A percentile compares a stretch with the other conserved stretches of the same genome.
phyloP scores from a whole-genome alignment of 768 basidiomycete genomes.

The Lactarius sanguifluus region DNA sequence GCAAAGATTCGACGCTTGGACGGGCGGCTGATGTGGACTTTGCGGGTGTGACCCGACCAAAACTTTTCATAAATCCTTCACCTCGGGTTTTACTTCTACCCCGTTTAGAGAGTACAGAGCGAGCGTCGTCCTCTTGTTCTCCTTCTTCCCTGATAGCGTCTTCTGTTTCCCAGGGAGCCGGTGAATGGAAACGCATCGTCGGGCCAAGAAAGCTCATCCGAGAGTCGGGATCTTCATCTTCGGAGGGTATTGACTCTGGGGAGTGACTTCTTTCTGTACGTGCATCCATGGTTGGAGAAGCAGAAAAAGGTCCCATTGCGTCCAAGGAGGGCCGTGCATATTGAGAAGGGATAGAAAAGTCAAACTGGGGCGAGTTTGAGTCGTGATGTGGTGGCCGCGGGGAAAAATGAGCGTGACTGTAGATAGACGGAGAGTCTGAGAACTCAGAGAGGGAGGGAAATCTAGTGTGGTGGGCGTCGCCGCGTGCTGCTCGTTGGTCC shows the following conservation, averaged over 20 bases:
- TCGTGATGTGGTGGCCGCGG: conserved; percentile 42
- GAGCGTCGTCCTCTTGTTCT: conserved; percentile 43
- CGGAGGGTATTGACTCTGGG: conserved; percentile 35
- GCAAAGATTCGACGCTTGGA: conserved; percentile 64
- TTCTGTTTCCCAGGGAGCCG: conserved; percentile 78
- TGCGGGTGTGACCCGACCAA: conserved; percentile 38
- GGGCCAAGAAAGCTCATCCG: conserved; percentile 78
- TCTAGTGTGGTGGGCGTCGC: conserved; percentile 46
- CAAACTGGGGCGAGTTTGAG: conserved; percentile 34
- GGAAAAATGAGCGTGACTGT: conserved; percentile 60
- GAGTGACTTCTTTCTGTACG: conserved; percentile 31
- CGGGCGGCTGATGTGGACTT: conserved; percentile 44
- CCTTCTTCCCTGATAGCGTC: conserved; percentile 48
- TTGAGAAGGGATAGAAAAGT: conserved; percentile 33
- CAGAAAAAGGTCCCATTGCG: conserved; percentile 29
- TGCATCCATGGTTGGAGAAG: conserved; percentile 33
- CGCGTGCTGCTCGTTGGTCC: conserved; percentile 53
- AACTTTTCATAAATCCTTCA: conserved; percentile 45
- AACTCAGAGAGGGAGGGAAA: conserved; percentile 57
- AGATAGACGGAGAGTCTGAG: conserved; percentile 68
- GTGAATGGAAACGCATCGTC: conserved; percentile 78
- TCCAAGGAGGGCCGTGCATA: conserved; percentile 22
- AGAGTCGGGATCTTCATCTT: conserved; percentile 46
- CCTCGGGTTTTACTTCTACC: conserved; percentile 36
- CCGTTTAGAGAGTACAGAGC: conserved; percentile 35